These are phyloP conservation scores for Effrenium voratum DNA, from an alignment of 73 alveolate species.

Conservation along the genomic window DNA sequence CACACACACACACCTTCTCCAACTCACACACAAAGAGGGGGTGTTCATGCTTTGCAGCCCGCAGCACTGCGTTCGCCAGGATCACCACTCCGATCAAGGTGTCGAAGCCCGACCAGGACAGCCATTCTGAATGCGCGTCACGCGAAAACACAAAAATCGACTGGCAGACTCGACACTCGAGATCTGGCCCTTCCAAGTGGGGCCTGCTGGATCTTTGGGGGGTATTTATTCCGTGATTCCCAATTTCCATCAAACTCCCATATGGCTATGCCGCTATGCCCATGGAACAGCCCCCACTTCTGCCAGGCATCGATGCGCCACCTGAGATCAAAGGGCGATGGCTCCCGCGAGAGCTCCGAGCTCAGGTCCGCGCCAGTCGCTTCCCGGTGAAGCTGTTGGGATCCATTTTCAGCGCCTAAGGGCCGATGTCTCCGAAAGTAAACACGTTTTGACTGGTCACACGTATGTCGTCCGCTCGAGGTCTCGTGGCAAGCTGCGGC, in stretches of 20 bases:
- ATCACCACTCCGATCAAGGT: constrained; percentile 72
- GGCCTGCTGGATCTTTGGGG: no score
- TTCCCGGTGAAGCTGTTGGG: constrained; percentile 48
- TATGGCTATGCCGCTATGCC: no score
- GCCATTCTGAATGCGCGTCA: constrained; percentile 25
- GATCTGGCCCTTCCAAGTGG: no score
- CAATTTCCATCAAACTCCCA: no score
- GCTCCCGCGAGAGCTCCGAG: neutral
- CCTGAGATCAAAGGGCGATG: neutral
- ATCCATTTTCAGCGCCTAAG: constrained; percentile 52
- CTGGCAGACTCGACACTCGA: no score
- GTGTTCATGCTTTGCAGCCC: no score
- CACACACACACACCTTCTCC: no score
- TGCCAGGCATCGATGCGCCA: constrained; percentile 9
- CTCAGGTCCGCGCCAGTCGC: constrained; percentile 20
- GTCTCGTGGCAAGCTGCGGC: neutral
- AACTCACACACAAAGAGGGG: no score
- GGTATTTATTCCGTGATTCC: no score
- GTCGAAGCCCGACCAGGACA: constrained; percentile 84
- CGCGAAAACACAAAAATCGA: no score
- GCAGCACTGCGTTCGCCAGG: constrained; percentile 50
- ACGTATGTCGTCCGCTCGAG: neutral
- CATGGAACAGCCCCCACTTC: no score
- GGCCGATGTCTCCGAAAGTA: neutral
- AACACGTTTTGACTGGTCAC: neutral